Conservation (phyloP, 2,329 filamentous ascomycete genomes). For the Neonectria coccinea region DNA sequence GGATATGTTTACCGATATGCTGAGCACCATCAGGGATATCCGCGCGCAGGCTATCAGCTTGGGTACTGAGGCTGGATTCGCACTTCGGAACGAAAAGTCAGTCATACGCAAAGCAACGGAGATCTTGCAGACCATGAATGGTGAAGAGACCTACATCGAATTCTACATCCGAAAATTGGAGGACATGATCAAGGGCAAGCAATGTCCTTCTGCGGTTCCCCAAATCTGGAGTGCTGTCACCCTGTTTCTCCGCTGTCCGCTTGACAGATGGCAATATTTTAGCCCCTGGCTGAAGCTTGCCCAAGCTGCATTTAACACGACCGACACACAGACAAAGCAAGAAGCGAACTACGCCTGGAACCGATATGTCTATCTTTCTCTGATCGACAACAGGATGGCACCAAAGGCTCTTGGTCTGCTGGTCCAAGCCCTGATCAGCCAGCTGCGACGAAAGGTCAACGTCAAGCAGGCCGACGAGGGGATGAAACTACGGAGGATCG, state of each 20-base stretch:
- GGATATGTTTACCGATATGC: slow-evolving; percentile 83
- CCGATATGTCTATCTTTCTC: slow-evolving; percentile 80
- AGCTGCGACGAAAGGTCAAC: slow-evolving; percentile 73
- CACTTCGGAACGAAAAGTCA: slow-evolving; percentile 75
- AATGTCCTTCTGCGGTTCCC: slow-evolving; percentile 70
- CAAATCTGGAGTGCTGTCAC: slow-evolving; percentile 90
- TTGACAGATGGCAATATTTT: slow-evolving; percentile 78
- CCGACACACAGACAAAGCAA: slow-evolving; percentile 75
- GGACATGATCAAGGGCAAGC: slow-evolving; percentile 74
- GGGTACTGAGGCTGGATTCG: slow-evolving; percentile 76
- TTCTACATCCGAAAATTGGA: slow-evolving; percentile 76
- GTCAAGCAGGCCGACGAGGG: slow-evolving; percentile 67
- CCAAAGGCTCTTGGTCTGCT: slow-evolving; percentile 58
- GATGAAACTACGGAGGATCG: slow-evolving; percentile 61
- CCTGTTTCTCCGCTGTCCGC: slow-evolving; percentile 77
- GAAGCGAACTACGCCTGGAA: slow-evolving; percentile 90
- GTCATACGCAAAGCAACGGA: slow-evolving; percentile 76
- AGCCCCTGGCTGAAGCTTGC: slow-evolving; percentile 82
- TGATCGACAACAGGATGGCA: slow-evolving; percentile 70
- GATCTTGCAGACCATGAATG: slow-evolving; percentile 64
- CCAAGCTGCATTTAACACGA: slow-evolving; percentile 85
- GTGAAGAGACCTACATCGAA: slow-evolving; percentile 73
- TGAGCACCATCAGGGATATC: slow-evolving; percentile 82
- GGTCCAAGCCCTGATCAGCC: slow-evolving; percentile 74
- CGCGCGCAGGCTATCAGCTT: slow-evolving; percentile 79